A percentile compares a stretch with the other conserved stretches of the same genome.
phyloP scores from a whole-genome alignment of 768 basidiomycete species.

The Macrolepiota dolichaula region DNA sequence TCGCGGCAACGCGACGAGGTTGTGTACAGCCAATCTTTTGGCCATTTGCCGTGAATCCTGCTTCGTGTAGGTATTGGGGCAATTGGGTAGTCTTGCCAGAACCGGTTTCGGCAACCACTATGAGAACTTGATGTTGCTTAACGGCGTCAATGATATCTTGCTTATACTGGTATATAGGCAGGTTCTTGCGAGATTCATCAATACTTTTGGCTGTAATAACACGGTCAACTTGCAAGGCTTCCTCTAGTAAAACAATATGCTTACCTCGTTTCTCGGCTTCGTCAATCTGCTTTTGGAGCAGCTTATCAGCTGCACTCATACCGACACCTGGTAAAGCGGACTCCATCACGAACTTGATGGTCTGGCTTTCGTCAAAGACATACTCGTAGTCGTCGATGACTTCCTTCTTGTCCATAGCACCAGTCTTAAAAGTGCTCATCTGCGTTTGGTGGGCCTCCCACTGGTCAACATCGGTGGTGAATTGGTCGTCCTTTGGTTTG shows the following conservation, averaged over 20 bases:
- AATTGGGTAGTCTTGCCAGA: conserved; percentile 99
- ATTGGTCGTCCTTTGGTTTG: conserved; percentile 88
- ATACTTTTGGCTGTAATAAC: conserved; percentile 68
- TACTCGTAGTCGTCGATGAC: conserved; percentile 89
- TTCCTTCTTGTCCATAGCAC: conserved; percentile 87
- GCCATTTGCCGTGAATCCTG: conserved; percentile 87
- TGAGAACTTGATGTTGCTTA: conserved; percentile 88
- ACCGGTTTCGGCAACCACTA: conserved; percentile 97
- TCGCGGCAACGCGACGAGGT: conserved; percentile 97
- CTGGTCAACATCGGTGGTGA: conserved; percentile 95
- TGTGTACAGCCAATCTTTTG: conserved; percentile 95
- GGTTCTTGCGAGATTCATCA: conserved; percentile 88
- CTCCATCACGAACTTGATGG: conserved; percentile 94
- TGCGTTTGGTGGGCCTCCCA: conserved; percentile 94
- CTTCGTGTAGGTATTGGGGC: conserved; percentile 97
- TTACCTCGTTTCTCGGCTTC: conserved; percentile 87
- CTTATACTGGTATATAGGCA: conserved; percentile 90
- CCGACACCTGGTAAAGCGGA: conserved; percentile 61
- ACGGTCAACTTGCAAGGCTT: conserved; percentile 1
- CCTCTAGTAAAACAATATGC: conserved; percentile 20
- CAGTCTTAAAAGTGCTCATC: conserved; percentile 85
- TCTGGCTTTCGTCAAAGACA: conserved; percentile 97
- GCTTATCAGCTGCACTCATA: conserved; percentile 81
- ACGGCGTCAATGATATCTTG: conserved; percentile 88
- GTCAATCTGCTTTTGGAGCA: conserved; percentile 84